A percentile compares a stretch with the other conserved stretches of the same genome.
These are phyloP conservation scores for Corinectria fuckeliana DNA, from an alignment of 2,329 filamentous ascomycete genomes.

Conservation along the genomic window DNA sequence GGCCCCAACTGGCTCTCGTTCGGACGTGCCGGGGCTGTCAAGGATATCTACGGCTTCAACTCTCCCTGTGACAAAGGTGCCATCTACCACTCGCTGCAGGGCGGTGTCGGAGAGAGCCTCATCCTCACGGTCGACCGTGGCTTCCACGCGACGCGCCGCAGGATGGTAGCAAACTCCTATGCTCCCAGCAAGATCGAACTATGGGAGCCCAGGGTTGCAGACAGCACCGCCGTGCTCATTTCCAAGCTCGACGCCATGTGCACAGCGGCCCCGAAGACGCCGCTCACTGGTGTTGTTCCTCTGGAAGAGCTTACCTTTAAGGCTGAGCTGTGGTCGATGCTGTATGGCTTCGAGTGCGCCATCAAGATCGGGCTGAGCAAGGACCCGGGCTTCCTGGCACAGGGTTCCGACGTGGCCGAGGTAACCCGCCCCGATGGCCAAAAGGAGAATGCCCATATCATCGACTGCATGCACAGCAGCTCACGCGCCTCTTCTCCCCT, in stretches of 20 bases:
- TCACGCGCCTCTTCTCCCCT: constrained; percentile 37
- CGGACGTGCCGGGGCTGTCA: constrained; percentile 25
- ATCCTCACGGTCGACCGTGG: constrained; percentile 59
- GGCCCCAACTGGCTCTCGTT: constrained; percentile 38
- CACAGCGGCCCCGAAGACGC: constrained; percentile 33
- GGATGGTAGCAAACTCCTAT: constrained; percentile 57
- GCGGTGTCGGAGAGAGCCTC: constrained; percentile 57
- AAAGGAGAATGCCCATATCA: constrained; percentile 55
- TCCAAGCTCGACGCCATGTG: constrained; percentile 50
- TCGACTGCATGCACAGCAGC: constrained; percentile 53
- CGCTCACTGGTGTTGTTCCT: constrained; percentile 32
- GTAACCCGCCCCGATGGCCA: constrained; percentile 36
- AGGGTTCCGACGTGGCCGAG: constrained; percentile 51
- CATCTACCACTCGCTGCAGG: constrained; percentile 52
- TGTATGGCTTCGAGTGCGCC: constrained; percentile 43
- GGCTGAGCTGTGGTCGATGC: too few relatives aligned
- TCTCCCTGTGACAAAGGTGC: constrained; percentile 57
- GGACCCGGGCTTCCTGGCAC: constrained; percentile 56
- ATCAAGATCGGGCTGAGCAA: constrained; percentile 60
- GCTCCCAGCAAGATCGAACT: constrained; percentile 59
- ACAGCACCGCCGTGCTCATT: constrained; percentile 55
- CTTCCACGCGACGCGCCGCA: constrained; percentile 56
- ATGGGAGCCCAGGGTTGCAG: constrained; percentile 61
- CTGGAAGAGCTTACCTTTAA: constrained; percentile 50
- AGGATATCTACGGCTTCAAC: constrained; percentile 51